Percentiles rank a stretch among this genome's conserved stretches.
Conservation (phyloP, 2,329 filamentous ascomycete species). For the Ilyonectria robusta region DNA sequence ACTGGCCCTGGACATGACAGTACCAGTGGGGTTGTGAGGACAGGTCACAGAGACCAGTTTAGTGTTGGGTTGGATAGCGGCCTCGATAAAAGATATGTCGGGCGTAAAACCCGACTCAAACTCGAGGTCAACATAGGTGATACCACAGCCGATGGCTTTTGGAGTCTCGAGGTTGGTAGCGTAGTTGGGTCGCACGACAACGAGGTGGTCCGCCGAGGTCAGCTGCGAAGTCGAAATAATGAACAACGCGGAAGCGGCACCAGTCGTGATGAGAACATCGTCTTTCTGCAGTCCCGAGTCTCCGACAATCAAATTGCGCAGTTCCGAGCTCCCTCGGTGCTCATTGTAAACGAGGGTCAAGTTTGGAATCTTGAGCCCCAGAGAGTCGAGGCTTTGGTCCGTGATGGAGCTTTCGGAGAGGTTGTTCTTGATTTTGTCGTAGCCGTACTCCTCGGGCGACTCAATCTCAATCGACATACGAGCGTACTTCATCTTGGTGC, state of each 20-base stretch:
- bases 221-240: conserved; percentile 40
- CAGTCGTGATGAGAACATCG: conserved; percentile 42
- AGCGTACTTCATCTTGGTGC: conserved; percentile 39
- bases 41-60: conserved; percentile 40
- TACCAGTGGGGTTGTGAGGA: conserved; percentile 44
- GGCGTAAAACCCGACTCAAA: conserved; percentile 37
- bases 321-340: conserved; percentile 33
- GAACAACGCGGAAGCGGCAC: conserved; percentile 41
- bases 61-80: conserved; percentile 36
- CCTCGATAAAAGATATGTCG: conserved; percentile 28
- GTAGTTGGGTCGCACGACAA: conserved; percentile 45
- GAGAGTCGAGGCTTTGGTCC: conserved; percentile 37
- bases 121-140: conserved; percentile 39
- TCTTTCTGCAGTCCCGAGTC: conserved; percentile 29
- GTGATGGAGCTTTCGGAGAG: conserved; percentile 44
- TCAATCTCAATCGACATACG: conserved; percentile 47
- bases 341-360: conserved; percentile 42
- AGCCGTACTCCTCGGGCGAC: conserved; percentile 43
- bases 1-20: conserved; percentile 15
- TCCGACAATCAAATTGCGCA: conserved; percentile 34
- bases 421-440: conserved; percentile 41
- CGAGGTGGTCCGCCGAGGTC: conserved; percentile 31
- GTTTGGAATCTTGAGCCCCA: conserved; percentile 36
- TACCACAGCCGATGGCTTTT: conserved; percentile 41
- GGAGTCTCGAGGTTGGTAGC: conserved; percentile 44